Percentiles rank a stretch among this genome's conserved stretches.
Evolutionary conservation across 1,139 yeast genomes (phyloP).

Genomic region (Kurtzmaniella quercitrusa): DNA sequence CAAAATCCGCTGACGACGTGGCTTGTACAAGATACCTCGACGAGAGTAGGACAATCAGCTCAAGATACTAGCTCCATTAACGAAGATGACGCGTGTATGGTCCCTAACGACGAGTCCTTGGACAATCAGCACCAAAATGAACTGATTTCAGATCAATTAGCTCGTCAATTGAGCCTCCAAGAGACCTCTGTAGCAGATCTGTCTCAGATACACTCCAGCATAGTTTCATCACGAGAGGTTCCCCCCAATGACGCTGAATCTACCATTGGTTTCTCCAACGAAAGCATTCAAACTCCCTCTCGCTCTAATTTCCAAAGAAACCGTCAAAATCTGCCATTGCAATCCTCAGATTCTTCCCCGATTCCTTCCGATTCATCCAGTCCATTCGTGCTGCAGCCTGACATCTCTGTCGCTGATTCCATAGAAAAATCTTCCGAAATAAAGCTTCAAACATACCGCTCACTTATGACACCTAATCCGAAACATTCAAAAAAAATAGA

Average conservation of each 20-base stretch:
- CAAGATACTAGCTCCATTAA: too few species aligned
- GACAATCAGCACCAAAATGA: not conserved
- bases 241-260: not conserved
- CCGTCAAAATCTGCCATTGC: not conserved
- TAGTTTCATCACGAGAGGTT: not conserved
- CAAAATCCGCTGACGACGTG: not conserved
- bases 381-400: conserved; percentile 29
- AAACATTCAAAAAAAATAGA: not conserved
- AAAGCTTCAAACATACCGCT: not conserved
- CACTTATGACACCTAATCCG: not conserved
- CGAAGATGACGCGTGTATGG: too few species aligned
- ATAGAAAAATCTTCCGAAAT: conserved; percentile 2
- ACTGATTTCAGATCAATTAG: not conserved
- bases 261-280: not conserved
- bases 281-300: not conserved
- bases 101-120: not conserved
- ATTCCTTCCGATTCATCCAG: conserved; percentile 16
- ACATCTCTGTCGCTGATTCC: not conserved
- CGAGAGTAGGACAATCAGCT: too few species aligned
- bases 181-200: not conserved
- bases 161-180: not conserved
- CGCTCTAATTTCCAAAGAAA: not conserved
- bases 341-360: not conserved
- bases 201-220: conserved; percentile 1
- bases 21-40: too few species aligned